Base-by-base conservation (phyloP, 805 yeast genomes). In the Yarrowia deformans region DNA sequence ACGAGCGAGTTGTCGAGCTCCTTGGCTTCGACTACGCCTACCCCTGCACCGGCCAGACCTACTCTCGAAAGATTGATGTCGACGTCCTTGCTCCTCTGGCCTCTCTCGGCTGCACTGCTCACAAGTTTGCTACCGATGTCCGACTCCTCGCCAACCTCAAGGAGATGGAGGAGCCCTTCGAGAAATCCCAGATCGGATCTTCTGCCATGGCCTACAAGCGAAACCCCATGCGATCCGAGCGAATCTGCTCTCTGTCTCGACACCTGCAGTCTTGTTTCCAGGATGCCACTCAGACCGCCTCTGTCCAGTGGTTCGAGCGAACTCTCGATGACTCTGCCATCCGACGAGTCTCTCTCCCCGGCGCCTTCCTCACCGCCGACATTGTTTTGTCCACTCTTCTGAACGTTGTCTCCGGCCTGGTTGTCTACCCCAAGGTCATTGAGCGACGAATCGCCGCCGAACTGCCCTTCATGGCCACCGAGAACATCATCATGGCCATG, bases 281-380 rank as follows among this genome's bases (percentile, higher is more conserved):
- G 77, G 98, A 95, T 80, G 96, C 97, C 68, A 90, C 94, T 75
- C 95, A 92, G 81, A 95, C 99, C 63, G 96, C 98, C 8, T 90
- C 97, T 43, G 98, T 95, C 66, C 99, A 95, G 83, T 95, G 99
- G 99, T 95, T 95, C 79, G 99, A 95, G 84, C 91, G 99, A 84
- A 95, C 99, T 43, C 85, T 95, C 77, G 99, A 95, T 81, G 99
- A 95, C 81, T 90, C 97, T 70, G 99, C 99, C 67, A 94, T 94
- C 77, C 90, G 99, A 83, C 89, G 99, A 84, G 95, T 95, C 75
- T 90, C 97, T 32, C 83, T 95, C 72, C 99, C 99, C 61, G 91
- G 97, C 66, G 98, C 98, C 3, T 95, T 95, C 82, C 84, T 95
- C 79, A 93, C 98, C 69, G 95, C 97, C 19, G 99, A 95, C 81